Evolutionary conservation across 2,329 filamentous ascomycete species (phyloP), one percentile per base, ranked within the genome.

Genomic region (Aspergillus novofumigatus): DNA sequence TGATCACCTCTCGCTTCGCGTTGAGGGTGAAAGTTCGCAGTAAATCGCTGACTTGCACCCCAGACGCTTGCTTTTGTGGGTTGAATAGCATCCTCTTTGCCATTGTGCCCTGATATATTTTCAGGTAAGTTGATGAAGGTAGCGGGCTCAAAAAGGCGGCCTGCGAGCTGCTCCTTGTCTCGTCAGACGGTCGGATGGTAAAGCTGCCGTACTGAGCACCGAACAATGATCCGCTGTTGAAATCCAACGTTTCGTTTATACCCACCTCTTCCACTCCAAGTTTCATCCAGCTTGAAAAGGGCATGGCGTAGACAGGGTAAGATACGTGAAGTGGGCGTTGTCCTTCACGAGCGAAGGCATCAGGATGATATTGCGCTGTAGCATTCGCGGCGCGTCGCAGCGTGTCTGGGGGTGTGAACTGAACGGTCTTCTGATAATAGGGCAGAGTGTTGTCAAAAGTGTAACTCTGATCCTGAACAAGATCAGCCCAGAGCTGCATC

Each of bases 21-120:
- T 70, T 72, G 59, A 85, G 75, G 32, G 65, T 77, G 29, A 78
- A 71, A 52, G 78, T 75, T n/a, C 76, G 59, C 35, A 74, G 26
- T 58, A 57, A 10, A 67, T 69, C 8, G 69, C 73, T 51, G 5
- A 81, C 78, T 14, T 73, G 74, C 2, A 86, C 78, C 2, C 81
- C 81, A 3, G 69, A 72, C 41, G 76, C 77, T 23, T 69, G 69
- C 7, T 67, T 73, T 23, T 73, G 69, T 49, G 81, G 71, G 53
- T 84, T 77, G 60, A 86, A 83, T 0, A 81, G 26, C 1, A 85
- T 76, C 42, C 68, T 75, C 56, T 77, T 76, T 1, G 76, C 81
- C 26, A 77, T 63, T 0, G 79, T 80, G 3, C 69, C 59, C 0
- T 70, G 71, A 52, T 78, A 82, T 1, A 83, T 60, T 4, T 69